A percentile compares a stretch with the other conserved stretches of the same genome.
Evolutionary conservation across 2,329 filamentous ascomycete genomes (phyloP).

Genomic region (Alternaria gaisen): DNA sequence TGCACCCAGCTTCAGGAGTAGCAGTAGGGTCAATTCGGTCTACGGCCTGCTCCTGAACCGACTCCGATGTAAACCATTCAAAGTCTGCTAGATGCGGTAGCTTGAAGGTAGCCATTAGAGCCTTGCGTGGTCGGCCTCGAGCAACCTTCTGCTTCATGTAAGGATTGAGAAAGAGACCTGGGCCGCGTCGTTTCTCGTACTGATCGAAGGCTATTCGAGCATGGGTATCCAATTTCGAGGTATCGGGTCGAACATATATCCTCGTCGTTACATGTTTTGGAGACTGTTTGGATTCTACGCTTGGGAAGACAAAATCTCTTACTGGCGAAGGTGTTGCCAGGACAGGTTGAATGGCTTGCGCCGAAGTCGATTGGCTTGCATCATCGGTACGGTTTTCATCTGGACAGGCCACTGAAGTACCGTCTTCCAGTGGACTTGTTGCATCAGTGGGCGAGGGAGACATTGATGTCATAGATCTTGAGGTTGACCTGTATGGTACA

Average conservation of each 20-base stretch:
- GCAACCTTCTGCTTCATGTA: conserved; percentile 50
- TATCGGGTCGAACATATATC: conserved; percentile 4
- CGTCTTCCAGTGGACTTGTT: background rate
- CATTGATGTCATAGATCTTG: background rate
- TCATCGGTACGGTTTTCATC: background rate
- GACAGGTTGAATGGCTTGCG: background rate
- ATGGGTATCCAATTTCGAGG: conserved; percentile 7
- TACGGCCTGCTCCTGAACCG: background rate
- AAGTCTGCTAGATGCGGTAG: conserved; percentile 44
- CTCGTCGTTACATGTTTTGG: background rate
- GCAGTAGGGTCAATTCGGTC: background rate
- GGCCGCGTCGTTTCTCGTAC: conserved; percentile 40
- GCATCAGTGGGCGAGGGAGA: background rate
- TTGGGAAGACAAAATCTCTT: background rate
- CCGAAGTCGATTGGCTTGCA: background rate
- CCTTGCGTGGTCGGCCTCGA: conserved; percentile 54
- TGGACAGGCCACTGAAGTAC: background rate
- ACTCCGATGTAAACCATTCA: conserved; percentile 44
- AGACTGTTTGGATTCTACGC: background rate
- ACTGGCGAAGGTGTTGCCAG: background rate
- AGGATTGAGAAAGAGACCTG: conserved; percentile 58
- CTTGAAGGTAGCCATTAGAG: conserved; percentile 56
- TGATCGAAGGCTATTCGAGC: conserved; percentile 36
- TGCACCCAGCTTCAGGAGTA: background rate
- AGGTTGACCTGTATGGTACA: background rate